Conservation (phyloP, 1,284 basidiomycete species). For the Leccinum huronense region DNA sequence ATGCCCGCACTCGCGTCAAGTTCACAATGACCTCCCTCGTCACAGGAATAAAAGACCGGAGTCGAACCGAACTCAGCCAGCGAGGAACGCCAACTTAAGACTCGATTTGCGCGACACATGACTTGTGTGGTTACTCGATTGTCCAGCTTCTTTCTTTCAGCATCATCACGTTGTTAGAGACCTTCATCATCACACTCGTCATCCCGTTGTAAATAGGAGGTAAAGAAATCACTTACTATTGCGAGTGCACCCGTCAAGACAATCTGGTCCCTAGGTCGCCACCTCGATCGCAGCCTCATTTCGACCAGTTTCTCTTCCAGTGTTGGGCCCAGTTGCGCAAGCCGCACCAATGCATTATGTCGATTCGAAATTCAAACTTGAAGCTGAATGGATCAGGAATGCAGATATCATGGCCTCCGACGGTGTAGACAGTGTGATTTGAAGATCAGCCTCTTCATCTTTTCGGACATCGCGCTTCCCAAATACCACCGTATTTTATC, state of each 20-base stretch:
- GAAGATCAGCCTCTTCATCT: no score
- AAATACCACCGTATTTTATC: no score
- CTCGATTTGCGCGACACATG: neutral
- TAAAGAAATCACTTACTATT: neutral
- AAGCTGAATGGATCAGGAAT: neutral
- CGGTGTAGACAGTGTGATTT: no score
- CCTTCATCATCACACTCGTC: neutral
- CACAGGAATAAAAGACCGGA: neutral
- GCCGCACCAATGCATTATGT: neutral
- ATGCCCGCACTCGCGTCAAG: neutral
- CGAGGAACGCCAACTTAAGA: neutral
- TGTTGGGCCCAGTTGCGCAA: conserved; percentile 4
- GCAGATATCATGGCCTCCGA: conserved; percentile 43
- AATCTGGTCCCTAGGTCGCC: conserved; percentile 51
- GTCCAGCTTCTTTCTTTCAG: neutral
- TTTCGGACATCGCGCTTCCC: no score
- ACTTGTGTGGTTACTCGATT: neutral
- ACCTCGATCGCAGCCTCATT: conserved; percentile 48
- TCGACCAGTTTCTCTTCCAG: conserved; percentile 23
- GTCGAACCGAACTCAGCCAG: neutral
- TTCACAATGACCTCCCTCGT: neutral
- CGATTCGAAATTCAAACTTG: neutral
- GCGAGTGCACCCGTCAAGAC: conserved; percentile 52
- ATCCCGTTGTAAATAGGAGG: neutral
- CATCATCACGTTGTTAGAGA: neutral